Base-by-base conservation (phyloP, 768 basidiomycete genomes). In the Pleurotus tuber-regium region DNA sequence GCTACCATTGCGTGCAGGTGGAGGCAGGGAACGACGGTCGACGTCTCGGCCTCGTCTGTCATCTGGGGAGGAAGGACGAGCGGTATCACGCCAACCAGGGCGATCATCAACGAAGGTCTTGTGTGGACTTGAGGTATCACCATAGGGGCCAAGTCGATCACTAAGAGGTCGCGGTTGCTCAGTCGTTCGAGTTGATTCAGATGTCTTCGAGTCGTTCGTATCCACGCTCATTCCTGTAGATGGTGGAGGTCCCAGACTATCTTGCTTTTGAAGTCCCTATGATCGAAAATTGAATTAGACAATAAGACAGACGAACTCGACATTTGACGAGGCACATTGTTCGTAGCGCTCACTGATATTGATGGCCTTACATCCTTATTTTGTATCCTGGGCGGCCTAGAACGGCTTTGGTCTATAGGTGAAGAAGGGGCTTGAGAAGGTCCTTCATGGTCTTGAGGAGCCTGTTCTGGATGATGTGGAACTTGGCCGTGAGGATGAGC, bases 31-130 rank as follows among this genome's bases (percentile, higher is more conserved):
- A 7, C 57, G 58, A 31, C 51, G 62, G 35, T 66, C 66, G 47
- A 48, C 36, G 26, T 70, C 68, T 38, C 56, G 58, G 25, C 51
- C 6, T 16, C 60, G 70, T 60, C 54, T 64, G 47, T 71, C 65
- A 43, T 72, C 70, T 41, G 53, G 51, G 24, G 52, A 38, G 24
- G 54, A 50, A 28, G 54, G 52, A 9, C 58, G 54, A 9, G n/a
- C n/a, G n/a, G n/a, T n/a, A n/a, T n/a, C n/a, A n/a, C n/a, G n/a
- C n/a, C n/a, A n/a, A n/a, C n/a, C n/a, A n/a, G n/a, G n/a, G n/a
- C 18, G 4, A 25, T 42, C 41, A 25, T 42, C 24, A 7, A 46
- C 4, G 19, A 58, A 39, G 41, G 50, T 48, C 53, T 67, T 68
- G 51, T 54, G 54, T 33, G 63, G 57, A 36, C n/a, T n/a, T n/a